phyloP scores from a whole-genome alignment of 371 early-diverging fungal species.

The Chytridiales sp. region DNA sequence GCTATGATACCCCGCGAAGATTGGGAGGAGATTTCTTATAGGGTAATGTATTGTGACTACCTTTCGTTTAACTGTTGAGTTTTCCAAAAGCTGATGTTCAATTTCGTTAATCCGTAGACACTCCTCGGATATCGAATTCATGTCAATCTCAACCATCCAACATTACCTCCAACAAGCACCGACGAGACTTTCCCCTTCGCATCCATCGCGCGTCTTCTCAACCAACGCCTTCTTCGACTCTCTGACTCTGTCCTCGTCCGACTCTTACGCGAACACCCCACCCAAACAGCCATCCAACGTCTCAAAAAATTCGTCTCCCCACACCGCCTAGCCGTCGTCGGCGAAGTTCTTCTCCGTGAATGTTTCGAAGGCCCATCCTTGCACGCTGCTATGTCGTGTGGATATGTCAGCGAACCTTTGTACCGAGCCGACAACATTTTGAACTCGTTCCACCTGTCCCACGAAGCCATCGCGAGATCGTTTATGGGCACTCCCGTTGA shows the following conservation, averaged over 20 bases:
- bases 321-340: conserved; percentile 1
- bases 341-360: conserved; percentile 17
- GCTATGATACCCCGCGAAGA: conserved; percentile 6
- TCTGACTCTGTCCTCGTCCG: conserved; percentile 14
- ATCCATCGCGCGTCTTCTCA: conserved; percentile 14
- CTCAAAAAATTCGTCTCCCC: conserved; percentile 11
- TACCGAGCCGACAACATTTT: conserved; percentile 23
- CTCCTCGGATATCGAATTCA: conserved; percentile 26
- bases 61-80: background rate
- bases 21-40: conserved; percentile 19
- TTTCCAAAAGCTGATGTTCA: background rate
- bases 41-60: conserved; percentile 1
- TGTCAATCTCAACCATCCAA: conserved; percentile 12
- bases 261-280: conserved; percentile 13
- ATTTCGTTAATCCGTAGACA: conserved; percentile 13
- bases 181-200: conserved; percentile 21
- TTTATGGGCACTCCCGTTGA: conserved; percentile 23
- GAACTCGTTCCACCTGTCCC: conserved; percentile 7
- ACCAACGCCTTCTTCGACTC: conserved; percentile 13
- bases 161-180: conserved; percentile 9
- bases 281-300: conserved; percentile 12
- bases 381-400: conserved; percentile 3
- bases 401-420: conserved; percentile 17
- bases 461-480: conserved; percentile 13
- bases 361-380: conserved; percentile 23